Percentiles rank a stretch among this genome's conserved stretches.
These are phyloP conservation scores for Bjerkandera adusta DNA, from an alignment of 1,284 basidiomycete genomes.

Conservation along the genomic window DNA sequence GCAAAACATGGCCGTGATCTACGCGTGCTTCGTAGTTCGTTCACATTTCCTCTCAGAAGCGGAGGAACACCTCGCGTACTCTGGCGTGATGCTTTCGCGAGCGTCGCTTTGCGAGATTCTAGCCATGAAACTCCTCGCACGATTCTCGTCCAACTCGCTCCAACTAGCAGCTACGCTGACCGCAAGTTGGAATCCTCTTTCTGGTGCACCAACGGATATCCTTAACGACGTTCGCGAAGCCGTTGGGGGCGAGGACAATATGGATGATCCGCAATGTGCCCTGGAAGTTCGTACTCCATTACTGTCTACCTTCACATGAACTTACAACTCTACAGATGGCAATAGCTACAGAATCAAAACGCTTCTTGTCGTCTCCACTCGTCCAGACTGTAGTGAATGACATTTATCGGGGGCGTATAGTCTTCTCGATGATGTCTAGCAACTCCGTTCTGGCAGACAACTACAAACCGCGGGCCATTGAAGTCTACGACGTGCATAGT, in stretches of 20 bases:
- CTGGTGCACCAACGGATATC: slow-evolving; percentile 71
- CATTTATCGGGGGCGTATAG: slow-evolving; percentile 72
- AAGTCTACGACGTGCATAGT: slow-evolving; percentile 70
- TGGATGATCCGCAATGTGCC: slow-evolving; percentile 68
- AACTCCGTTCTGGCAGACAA: slow-evolving; percentile 82
- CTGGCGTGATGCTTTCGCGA: slow-evolving; percentile 67
- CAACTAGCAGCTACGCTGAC: slow-evolving; percentile 76
- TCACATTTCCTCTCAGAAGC: slow-evolving; percentile 52
- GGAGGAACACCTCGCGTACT: slow-evolving; percentile 69
- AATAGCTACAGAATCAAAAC: slow-evolving; percentile 78
- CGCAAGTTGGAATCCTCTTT: slow-evolving; percentile 76
- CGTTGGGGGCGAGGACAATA: slow-evolving; percentile 52
- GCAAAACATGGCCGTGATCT: slow-evolving; percentile 70
- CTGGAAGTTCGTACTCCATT: slow-evolving; percentile 60
- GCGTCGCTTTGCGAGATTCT: slow-evolving; percentile 81
- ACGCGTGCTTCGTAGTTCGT: slow-evolving; percentile 70
- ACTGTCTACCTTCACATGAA: background rate
- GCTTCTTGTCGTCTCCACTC: slow-evolving; percentile 75
- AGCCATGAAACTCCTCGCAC: slow-evolving; percentile 80
- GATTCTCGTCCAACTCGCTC: slow-evolving; percentile 71
- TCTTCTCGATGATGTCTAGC: slow-evolving; percentile 63
- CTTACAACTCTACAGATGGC: slow-evolving; percentile 60
- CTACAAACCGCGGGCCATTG: slow-evolving; percentile 76
- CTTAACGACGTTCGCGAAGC: slow-evolving; percentile 58
- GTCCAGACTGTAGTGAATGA: slow-evolving; percentile 83